Evolutionary conservation across 108 stramenopile genomes (phyloP).

Genomic region (Nitzschia sp.): DNA sequence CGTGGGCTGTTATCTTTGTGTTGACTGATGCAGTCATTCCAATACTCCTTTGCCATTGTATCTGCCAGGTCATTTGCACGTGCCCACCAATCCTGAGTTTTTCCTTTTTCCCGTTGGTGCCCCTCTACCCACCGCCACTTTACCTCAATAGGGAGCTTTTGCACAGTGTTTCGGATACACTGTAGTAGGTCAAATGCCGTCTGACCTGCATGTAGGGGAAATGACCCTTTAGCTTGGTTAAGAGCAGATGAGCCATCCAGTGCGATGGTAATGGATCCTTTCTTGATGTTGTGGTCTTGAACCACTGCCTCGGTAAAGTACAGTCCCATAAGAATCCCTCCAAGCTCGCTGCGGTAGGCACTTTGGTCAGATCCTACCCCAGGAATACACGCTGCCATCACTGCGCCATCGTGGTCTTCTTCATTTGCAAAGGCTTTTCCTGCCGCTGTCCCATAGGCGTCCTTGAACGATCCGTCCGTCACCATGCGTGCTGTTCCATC

Average conservation of each 20-base stretch:
- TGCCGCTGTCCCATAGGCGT: conserved; percentile 6
- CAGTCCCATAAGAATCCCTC: background rate
- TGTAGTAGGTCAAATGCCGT: background rate
- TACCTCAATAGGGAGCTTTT: background rate
- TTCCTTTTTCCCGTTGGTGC: conserved; percentile 7
- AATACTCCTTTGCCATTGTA: background rate
- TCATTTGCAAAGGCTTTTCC: background rate
- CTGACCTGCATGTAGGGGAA: background rate
- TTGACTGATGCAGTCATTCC: too few relatives aligned
- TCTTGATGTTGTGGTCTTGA: background rate
- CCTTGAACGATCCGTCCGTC: conserved; percentile 6
- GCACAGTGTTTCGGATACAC: background rate
- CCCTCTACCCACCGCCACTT: conserved; percentile 8
- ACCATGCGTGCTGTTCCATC: background rate
- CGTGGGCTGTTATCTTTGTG: background rate
- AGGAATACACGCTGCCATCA: background rate
- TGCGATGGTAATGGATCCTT: conserved; percentile 6
- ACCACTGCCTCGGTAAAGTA: background rate
- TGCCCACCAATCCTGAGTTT: conserved; percentile 6
- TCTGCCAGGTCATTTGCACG: background rate
- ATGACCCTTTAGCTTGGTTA: background rate
- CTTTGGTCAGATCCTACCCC: background rate
- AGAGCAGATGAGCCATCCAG: conserved; percentile 6
- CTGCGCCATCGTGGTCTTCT: background rate
- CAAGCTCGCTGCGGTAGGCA: conserved; percentile 5